Evolutionary conservation across 2,329 filamentous ascomycete species (phyloP).

Genomic region (Parasarocladium wereldwijsianum): DNA sequence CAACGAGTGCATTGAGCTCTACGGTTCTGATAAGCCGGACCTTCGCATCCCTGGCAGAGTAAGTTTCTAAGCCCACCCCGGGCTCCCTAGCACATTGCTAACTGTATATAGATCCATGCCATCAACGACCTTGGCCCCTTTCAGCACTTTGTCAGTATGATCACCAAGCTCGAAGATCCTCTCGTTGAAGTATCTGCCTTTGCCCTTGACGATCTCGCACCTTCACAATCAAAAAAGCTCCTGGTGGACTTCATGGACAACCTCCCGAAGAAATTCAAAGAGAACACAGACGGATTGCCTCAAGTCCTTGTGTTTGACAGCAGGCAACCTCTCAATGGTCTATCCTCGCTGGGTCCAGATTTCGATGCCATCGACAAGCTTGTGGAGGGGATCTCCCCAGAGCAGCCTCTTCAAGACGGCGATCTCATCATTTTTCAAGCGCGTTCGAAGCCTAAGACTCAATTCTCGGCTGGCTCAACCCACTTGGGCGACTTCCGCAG

Average conservation of each 20-base stretch:
- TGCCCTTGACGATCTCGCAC: conserved; percentile 34
- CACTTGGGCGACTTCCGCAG: conserved; percentile 58
- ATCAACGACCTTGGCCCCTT: conserved; percentile 41
- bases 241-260: conserved; percentile 55
- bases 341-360: conserved; percentile 54
- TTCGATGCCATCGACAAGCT: conserved; percentile 55
- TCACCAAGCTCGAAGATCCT: conserved; percentile 53
- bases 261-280: conserved; percentile 42
- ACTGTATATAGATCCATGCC: conserved; percentile 37
- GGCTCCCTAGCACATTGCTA: conserved; percentile 2
- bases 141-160: conserved; percentile 59
- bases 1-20: conserved; percentile 50
- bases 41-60: conserved; percentile 57
- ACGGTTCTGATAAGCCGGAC: conserved; percentile 89
- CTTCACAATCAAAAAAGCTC: conserved; percentile 43
- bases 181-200: conserved; percentile 65
- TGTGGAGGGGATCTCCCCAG: conserved; percentile 14
- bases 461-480: conserved; percentile 43
- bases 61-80: conserved; percentile 9
- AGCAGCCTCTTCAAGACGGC: conserved; percentile 39
- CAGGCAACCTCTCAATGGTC: conserved; percentile 57
- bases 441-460: conserved; percentile 48
- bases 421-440: conserved; percentile 76
- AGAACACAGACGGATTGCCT: conserved; percentile 64
- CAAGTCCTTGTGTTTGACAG: conserved; percentile 65